Evolutionary conservation across 2,329 filamentous ascomycete species (phyloP).

Genomic region (Zelopaecilomyces penicillatus): DNA sequence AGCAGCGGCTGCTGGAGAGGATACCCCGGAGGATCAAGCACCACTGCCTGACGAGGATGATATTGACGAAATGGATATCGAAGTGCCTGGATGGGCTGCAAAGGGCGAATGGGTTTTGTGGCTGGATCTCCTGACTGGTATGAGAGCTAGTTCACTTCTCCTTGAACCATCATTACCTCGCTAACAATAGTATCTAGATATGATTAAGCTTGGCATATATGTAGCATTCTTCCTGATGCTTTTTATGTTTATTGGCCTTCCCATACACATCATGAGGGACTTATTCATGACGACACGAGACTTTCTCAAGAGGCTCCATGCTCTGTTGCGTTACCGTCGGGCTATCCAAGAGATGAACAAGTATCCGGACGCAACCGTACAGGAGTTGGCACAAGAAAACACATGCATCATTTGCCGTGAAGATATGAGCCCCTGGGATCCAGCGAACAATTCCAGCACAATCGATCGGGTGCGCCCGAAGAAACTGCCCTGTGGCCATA

Average conservation of each 20-base stretch:
- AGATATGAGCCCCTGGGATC: conserved; percentile 78
- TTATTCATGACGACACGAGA: conserved; percentile 89
- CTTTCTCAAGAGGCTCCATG: conserved; percentile 81
- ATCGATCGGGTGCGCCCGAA: conserved; percentile 84
- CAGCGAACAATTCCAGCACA: conserved; percentile 49
- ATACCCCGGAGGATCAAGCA: conserved; percentile 42
- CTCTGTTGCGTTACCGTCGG: conserved; percentile 81
- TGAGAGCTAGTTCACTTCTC: conserved; percentile 19
- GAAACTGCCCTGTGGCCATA: conserved; percentile 93
- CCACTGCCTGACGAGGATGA: conserved; percentile 60
- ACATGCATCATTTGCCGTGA: conserved; percentile 98
- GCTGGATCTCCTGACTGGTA: conserved; percentile 75
- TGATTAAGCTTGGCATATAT: conserved; percentile 85
- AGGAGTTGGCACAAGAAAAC: conserved; percentile 78
- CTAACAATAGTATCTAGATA: conserved; percentile 46
- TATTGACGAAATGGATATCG: conserved; percentile 86
- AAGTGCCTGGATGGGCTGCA: conserved; percentile 91
- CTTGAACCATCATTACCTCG: conserved; percentile 9
- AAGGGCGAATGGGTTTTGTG: conserved; percentile 91
- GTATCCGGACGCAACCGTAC: conserved; percentile 82
- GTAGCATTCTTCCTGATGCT: conserved; percentile 88
- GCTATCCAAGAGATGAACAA: conserved; percentile 91
- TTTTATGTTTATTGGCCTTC: conserved; percentile 86
- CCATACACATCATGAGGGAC: conserved; percentile 93
- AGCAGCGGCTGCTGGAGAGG: conserved; percentile 45